Percentiles rank a stretch among this genome's conserved stretches.
phyloP scores from a whole-genome alignment of 73 alveolate genomes.

The Tetrahymena borealis region DNA sequence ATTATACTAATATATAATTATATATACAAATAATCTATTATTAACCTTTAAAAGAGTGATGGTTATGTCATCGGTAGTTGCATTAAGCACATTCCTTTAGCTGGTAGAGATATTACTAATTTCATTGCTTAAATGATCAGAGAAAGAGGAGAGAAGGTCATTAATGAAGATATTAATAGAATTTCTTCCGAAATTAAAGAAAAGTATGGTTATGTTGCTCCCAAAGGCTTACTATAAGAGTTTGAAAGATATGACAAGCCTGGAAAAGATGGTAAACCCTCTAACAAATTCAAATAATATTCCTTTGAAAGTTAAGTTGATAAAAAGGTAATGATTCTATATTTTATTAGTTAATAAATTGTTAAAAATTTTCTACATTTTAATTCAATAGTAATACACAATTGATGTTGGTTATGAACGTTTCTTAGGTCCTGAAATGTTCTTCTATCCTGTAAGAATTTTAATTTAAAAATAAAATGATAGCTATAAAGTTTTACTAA shows the following conservation, averaged over 20 bases:
- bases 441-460: constrained; percentile 65
- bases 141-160: constrained; percentile 85
- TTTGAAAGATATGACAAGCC: constrained; percentile 62
- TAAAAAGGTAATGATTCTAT: constrained; percentile 22
- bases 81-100: constrained; percentile 94
- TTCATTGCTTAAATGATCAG: constrained; percentile 62
- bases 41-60: constrained; percentile 56
- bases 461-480: background rate
- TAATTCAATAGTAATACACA: constrained; percentile 34
- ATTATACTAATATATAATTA: background rate
- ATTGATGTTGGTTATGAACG: constrained; percentile 80
- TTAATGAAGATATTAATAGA: constrained; percentile 82
- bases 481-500: background rate
- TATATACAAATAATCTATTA: constrained; percentile 69
- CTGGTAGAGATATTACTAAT: constrained; percentile 92
- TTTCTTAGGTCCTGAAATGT: constrained; percentile 91
- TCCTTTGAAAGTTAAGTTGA: constrained; percentile 51
- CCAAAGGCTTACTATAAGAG: constrained; percentile 69
- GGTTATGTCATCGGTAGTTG: constrained; percentile 95
- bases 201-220: constrained; percentile 76
- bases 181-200: constrained; percentile 84
- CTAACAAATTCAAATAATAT: constrained; percentile 62
- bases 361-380: constrained; percentile 13
- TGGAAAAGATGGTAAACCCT: constrained; percentile 51
- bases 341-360: no score